Evolutionary conservation across 306 rosid genomes (phyloP).

Genomic region (Potentilla sterilis): DNA sequence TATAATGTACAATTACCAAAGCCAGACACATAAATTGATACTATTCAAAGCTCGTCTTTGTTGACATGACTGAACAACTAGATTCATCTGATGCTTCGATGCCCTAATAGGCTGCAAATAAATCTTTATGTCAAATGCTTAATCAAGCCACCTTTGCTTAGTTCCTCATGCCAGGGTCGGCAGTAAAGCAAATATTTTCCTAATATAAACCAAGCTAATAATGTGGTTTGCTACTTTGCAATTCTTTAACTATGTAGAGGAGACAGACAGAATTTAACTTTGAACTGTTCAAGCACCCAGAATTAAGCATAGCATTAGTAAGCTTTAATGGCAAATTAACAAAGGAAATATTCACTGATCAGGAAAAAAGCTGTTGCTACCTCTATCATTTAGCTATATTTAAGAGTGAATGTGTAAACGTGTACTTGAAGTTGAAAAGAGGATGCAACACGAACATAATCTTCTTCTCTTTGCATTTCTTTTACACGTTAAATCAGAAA

Average conservation of each 20-base stretch:
- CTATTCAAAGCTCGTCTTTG: conserved; percentile 10
- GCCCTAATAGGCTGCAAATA: neutral
- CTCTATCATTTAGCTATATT: conserved; percentile 9
- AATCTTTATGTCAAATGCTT: neutral
- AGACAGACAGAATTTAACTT: conserved; percentile 28
- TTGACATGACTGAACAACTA: conserved; percentile 20
- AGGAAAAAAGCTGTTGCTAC: conserved; percentile 5
- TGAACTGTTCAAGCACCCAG: conserved; percentile 19
- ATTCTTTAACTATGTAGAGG: conserved; percentile 23
- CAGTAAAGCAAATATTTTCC: conserved; percentile 21
- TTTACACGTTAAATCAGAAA: conserved; percentile 24
- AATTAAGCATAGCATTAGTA: conserved; percentile 8
- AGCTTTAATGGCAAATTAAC: neutral
- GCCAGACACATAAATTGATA: conserved; percentile 3
- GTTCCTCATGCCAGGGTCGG: conserved; percentile 34
- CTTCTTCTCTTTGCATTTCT: neutral
- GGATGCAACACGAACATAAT: conserved; percentile 19
- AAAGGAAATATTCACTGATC: conserved; percentile 20
- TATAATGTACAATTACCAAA: conserved; percentile 11
- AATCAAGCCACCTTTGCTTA: neutral
- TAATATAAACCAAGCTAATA: conserved; percentile 14
- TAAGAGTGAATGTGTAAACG: conserved; percentile 4
- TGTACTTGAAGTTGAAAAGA: conserved; percentile 13
- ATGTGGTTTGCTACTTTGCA: conserved; percentile 12
- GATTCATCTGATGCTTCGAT: neutral